Evolutionary conservation across 2,329 filamentous ascomycete species (phyloP).

Genomic region (Clonostachys solani): DNA sequence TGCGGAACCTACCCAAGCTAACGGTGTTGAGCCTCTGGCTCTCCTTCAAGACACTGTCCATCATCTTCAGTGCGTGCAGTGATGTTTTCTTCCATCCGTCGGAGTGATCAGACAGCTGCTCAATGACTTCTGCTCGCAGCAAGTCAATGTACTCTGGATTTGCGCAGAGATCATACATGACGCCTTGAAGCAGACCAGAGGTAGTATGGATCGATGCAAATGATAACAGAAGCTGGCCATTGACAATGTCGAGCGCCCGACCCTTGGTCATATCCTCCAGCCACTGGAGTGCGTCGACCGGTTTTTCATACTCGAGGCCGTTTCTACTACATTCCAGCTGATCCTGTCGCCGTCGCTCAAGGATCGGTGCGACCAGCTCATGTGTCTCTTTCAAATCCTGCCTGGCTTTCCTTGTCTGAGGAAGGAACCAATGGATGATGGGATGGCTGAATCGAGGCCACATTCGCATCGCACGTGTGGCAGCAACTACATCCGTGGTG

Average conservation of each 20-base stretch:
- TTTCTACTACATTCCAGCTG: constrained; percentile 10
- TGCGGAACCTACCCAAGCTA: constrained; percentile 4
- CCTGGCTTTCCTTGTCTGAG: constrained; percentile 25
- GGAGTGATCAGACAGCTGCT: too few species aligned
- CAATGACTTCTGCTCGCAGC: constrained; percentile 43
- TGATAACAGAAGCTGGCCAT: too few species aligned
- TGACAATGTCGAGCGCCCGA: too few species aligned
- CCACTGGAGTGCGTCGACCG: too few species aligned
- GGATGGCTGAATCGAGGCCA: constrained; percentile 38
- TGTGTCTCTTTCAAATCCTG: constrained; percentile 2
- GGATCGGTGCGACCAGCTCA: constrained; percentile 24
- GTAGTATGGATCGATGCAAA: too few species aligned
- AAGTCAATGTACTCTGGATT: constrained; percentile 41
- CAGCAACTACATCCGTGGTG: constrained; percentile 31
- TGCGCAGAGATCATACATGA: constrained; percentile 44
- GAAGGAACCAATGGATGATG: constrained; percentile 37
- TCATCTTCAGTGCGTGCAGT: constrained; percentile 13
- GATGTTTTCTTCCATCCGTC: constrained; percentile 12
- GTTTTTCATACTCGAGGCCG: constrained; percentile 21
- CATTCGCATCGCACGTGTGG: constrained; percentile 22
- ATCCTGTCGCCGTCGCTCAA: constrained; percentile 38
- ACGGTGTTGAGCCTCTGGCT: constrained; percentile 13
- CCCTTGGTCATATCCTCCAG: constrained; percentile 30
- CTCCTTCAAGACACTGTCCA: constrained; percentile 18
- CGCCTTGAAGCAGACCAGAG: constrained; percentile 39